Base-by-base conservation (phyloP, 2,329 filamentous ascomycete genomes). In the Xylaria sp. region DNA sequence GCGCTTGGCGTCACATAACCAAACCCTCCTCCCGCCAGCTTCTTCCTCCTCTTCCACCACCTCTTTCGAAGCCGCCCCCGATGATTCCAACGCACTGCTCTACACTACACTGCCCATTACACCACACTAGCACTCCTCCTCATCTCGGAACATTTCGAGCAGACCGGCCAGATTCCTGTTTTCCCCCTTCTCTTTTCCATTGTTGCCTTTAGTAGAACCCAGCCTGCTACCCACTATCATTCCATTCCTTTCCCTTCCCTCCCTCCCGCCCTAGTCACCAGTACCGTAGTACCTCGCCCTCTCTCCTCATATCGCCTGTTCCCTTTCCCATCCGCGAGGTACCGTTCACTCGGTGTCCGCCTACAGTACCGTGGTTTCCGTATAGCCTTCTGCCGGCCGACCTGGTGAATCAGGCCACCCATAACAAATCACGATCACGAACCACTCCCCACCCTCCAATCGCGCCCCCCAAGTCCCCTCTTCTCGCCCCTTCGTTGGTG, bases 1-100 rank as follows among this genome's bases (percentile, higher is more conserved):
- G 38, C 56, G 54, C 68, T 70, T 70, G 70, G 71, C 68, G 65
- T 71, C 67, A 68, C 69, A 69, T 69, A 71, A 68, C 67, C 67
- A 69, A 66, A 65, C 68, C 68, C 63, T 35, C 54, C 66, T 60
- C 55, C 62, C 63, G 40, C 61, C 59, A 58, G 55, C 52, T 66
- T 61, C 51, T 48, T 55, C 53, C 52, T 40, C 55, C 35, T 37
- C 38, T 48, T 51, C 49, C 54, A 33, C 49, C 41, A 37, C 55
- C 40, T 31, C 54, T 21, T 43, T 46, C 38, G 37, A 46, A 35
- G 47, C 59, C 44, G 59, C 29, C 40, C 46, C 19, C 43, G 55
- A 44, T 46, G 46, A 23, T 17, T 49, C 46, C n/a, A n/a, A 29
- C 46, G 23, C 46, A 35, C 46, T 35, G 7, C 7, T 13, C 31